Conservation (phyloP, 352 stramenopile species). For the Globisporangium nodosum region DNA sequence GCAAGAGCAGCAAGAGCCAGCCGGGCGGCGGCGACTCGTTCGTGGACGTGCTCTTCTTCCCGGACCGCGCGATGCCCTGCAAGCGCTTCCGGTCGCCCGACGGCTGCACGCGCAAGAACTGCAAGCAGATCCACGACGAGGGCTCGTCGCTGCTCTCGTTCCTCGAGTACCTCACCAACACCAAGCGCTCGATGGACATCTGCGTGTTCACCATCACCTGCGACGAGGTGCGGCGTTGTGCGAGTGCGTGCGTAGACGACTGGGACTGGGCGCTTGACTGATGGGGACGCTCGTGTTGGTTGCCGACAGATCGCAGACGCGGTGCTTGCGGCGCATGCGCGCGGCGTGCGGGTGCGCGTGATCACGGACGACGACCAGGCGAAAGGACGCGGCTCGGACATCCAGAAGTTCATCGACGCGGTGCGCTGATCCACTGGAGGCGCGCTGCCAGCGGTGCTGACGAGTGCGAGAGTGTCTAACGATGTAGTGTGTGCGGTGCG, state of each 20-base stretch:
- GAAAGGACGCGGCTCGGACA: conserved; percentile 54
- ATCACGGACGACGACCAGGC: conserved; percentile 66
- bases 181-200: conserved; percentile 52
- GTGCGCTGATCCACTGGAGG: conserved; percentile 15
- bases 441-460: neutral
- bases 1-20: conserved; percentile 2
- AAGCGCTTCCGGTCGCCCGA: conserved; percentile 39
- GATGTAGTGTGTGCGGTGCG: too few species aligned
- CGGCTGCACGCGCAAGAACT: conserved; percentile 59
- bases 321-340: conserved; percentile 46
- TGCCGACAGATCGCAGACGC: conserved; percentile 42
- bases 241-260: too few species aligned
- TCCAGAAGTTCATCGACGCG: conserved; percentile 69
- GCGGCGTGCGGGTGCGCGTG: conserved; percentile 45
- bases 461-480: neutral
- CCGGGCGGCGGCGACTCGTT: conserved; percentile 39
- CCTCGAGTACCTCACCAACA: conserved; percentile 34
- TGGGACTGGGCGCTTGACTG: too few species aligned
- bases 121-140: conserved; percentile 56
- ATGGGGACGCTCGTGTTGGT: neutral
- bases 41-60: conserved; percentile 71
- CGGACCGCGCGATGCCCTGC: conserved; percentile 56
- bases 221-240: conserved; percentile 33
- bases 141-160: conserved; percentile 53
- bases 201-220: conserved; percentile 76